Evolutionary conservation across 345 rosid genomes (phyloP).

Genomic region (Aquilaria yunnanensis): DNA sequence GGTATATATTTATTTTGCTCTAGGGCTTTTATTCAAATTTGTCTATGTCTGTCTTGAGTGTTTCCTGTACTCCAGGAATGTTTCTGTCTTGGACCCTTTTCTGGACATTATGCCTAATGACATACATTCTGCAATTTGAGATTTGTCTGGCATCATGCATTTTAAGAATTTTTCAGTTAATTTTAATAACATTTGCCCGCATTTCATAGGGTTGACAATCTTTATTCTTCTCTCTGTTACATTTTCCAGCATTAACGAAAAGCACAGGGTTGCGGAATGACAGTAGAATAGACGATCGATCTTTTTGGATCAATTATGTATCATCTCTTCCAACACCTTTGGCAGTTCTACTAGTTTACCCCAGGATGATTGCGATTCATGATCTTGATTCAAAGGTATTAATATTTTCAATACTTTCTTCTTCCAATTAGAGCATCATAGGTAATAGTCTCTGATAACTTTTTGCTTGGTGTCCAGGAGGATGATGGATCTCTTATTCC

Average conservation of each 20-base stretch:
- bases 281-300: slow-evolving; percentile 87
- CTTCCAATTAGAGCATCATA: too few relatives aligned
- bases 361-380: slow-evolving; percentile 84
- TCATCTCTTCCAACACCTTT: slow-evolving; percentile 67
- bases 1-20: slow-evolving; percentile 40
- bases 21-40: too few relatives aligned
- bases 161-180: too few relatives aligned
- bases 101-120: too few relatives aligned
- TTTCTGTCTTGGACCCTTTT: too few relatives aligned
- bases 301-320: slow-evolving; percentile 74
- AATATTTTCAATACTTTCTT: background rate
- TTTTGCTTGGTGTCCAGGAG: slow-evolving; percentile 38
- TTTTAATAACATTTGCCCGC: too few relatives aligned
- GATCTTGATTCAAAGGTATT: slow-evolving; percentile 64
- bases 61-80: too few relatives aligned
- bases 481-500: slow-evolving; percentile 55
- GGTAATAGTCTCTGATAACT: background rate
- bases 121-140: too few relatives aligned
- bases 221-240: slow-evolving; percentile 5
- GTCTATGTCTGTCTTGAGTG: too few relatives aligned
- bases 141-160: too few relatives aligned
- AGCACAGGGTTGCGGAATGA: slow-evolving; percentile 67
- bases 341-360: slow-evolving; percentile 77
- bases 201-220: background rate
- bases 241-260: slow-evolving; percentile 70